A percentile compares a stretch with the other conserved stretches of the same genome.
Conservation (phyloP, 139 green algal genomes). For the Mesostigma viride region DNA sequence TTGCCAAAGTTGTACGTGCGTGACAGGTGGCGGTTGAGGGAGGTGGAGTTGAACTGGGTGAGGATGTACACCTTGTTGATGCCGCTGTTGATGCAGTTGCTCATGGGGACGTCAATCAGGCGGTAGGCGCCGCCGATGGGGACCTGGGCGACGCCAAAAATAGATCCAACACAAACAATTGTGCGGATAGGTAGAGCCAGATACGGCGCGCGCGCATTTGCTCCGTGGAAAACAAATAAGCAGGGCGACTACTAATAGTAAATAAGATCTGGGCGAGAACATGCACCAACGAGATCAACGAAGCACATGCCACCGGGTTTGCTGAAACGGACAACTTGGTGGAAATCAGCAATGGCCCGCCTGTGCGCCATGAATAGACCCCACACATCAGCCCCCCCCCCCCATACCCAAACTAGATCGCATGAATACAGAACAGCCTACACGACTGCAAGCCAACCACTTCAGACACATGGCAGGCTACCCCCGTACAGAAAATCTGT, state of each 20-base stretch:
- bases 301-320: background rate
- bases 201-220: background rate
- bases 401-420: no score
- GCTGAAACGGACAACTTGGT: background rate
- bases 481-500: no score
- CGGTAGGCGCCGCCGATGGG: slow-evolving; percentile 95
- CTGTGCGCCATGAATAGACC: no score
- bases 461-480: no score
- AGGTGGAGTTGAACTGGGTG: slow-evolving; percentile 89
- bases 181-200: background rate
- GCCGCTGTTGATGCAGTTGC: slow-evolving; percentile 98
- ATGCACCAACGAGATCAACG: background rate
- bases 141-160: slow-evolving; percentile 42
- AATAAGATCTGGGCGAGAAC: background rate
- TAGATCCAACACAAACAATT: no score
- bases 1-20: slow-evolving; percentile 93
- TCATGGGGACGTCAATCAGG: slow-evolving; percentile 98
- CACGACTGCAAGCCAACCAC: no score
- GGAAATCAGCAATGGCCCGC: no score
- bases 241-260: background rate
- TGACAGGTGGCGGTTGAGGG: slow-evolving; percentile 91
- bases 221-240: background rate
- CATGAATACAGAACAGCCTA: no score
- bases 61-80: slow-evolving; percentile 98
- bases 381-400: no score